Conservation (phyloP, 2,329 filamentous ascomycete species). For the Allantophomopsis cytisporea region DNA sequence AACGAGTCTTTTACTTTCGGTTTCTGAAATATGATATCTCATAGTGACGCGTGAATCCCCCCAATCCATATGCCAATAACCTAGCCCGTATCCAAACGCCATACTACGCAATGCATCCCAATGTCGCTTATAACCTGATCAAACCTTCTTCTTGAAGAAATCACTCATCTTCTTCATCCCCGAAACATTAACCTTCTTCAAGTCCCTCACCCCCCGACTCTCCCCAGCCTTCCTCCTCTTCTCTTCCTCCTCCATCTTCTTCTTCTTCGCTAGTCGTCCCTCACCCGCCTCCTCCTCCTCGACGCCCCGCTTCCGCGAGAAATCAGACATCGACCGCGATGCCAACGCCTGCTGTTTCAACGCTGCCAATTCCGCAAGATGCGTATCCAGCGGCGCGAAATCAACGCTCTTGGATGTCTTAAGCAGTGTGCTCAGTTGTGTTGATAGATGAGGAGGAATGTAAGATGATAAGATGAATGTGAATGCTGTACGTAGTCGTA, state of each 20-base stretch:
- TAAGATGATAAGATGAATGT: slow-evolving; percentile 35
- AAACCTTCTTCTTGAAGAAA: slow-evolving; percentile 65
- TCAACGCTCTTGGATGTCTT: slow-evolving; percentile 30
- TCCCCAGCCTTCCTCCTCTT: slow-evolving; percentile 64
- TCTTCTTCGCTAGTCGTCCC: slow-evolving; percentile 61
- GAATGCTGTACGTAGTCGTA: slow-evolving; percentile 32
- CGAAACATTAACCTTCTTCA: slow-evolving; percentile 80
- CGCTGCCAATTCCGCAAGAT: slow-evolving; percentile 51
- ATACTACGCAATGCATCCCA: slow-evolving; percentile 3
- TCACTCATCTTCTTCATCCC: slow-evolving; percentile 97
- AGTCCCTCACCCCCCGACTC: slow-evolving; percentile 61
- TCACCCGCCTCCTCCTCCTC: slow-evolving; percentile 49
- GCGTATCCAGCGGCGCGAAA: slow-evolving; percentile 58
- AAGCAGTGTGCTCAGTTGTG: slow-evolving; percentile 22
- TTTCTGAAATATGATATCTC: no score
- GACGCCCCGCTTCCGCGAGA: slow-evolving; percentile 50
- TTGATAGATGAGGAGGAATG: slow-evolving; percentile 22
- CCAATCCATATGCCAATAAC: no score
- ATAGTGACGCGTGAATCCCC: no score
- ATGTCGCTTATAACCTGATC: slow-evolving; percentile 3
- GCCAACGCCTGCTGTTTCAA: slow-evolving; percentile 60
- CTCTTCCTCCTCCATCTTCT: slow-evolving; percentile 80
- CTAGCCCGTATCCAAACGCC: background rate
- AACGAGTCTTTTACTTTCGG: no score
- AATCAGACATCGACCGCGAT: slow-evolving; percentile 54